phyloP scores from a whole-genome alignment of 108 stramenopile genomes.

The Parietichytrium sp. region DNA sequence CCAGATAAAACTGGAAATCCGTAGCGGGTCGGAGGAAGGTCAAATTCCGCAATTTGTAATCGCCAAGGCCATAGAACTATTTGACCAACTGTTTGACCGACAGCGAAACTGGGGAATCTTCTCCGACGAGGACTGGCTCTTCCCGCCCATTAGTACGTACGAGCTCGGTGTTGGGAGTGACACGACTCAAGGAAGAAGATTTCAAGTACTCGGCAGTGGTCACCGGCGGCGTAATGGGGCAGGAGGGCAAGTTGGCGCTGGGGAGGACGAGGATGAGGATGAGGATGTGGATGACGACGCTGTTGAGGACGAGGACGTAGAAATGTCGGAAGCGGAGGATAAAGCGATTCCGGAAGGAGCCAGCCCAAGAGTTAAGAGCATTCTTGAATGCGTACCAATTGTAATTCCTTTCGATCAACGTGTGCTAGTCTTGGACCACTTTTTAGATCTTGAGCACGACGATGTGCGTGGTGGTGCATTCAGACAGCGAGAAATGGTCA shows the following conservation, averaged over 20 bases:
- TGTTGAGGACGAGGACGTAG: too few relatives aligned
- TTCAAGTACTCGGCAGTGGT: too few relatives aligned
- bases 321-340: too few relatives aligned
- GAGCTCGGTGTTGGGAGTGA: conserved; percentile 14
- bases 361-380: background rate
- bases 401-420: conserved; percentile 1
- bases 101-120: background rate
- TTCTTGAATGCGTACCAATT: background rate
- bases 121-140: background rate
- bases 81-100: conserved; percentile 28
- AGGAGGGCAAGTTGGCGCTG: too few relatives aligned
- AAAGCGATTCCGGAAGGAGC: too few relatives aligned
- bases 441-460: background rate
- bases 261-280: too few relatives aligned
- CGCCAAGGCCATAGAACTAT: background rate
- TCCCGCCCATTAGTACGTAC: background rate
- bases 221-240: too few relatives aligned
- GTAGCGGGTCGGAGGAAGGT: too few relatives aligned
- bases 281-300: too few relatives aligned
- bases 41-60: background rate
- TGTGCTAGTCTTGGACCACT: background rate
- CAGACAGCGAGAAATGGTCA: conserved; percentile 32
- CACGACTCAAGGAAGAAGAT: too few relatives aligned
- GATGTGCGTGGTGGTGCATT: background rate
- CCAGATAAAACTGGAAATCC: too few relatives aligned